phyloP scores from a whole-genome alignment of 257 asterid species.

The Nicotiana otophora region DNA sequence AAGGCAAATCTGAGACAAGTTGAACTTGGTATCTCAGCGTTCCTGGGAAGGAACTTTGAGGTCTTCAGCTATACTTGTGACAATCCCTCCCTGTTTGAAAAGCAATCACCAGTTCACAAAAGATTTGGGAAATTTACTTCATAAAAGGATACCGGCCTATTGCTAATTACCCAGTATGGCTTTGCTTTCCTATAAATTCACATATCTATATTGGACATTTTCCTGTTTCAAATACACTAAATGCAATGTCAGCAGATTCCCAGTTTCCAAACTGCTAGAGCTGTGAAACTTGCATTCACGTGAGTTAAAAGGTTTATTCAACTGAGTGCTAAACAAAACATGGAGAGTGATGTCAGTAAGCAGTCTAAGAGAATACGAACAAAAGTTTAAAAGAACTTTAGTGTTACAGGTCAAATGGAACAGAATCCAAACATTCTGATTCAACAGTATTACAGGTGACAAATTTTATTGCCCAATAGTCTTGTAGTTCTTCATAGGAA shows the following conservation, averaged over 20 bases:
- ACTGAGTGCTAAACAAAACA: conserved; percentile 1
- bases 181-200: not conserved
- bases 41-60: not conserved
- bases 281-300: not conserved
- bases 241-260: not conserved
- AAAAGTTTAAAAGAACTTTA: not conserved
- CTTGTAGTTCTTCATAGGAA: too few species aligned
- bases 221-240: not conserved
- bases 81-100: not conserved
- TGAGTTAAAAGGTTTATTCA: not conserved
- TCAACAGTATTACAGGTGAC: too few species aligned
- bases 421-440: not conserved
- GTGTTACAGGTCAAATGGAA: not conserved
- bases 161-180: not conserved
- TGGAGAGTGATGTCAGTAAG: not conserved
- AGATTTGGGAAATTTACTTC: not conserved
- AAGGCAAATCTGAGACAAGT: not conserved
- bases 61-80: not conserved
- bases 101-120: not conserved
- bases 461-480: too few species aligned
- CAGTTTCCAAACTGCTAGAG: not conserved
- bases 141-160: not conserved
- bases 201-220: not conserved
- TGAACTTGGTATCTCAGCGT: not conserved
- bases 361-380: not conserved